Evolutionary conservation across 108 stramenopile genomes (phyloP).

Genomic region (Fragilariopsis cylindrus): DNA sequence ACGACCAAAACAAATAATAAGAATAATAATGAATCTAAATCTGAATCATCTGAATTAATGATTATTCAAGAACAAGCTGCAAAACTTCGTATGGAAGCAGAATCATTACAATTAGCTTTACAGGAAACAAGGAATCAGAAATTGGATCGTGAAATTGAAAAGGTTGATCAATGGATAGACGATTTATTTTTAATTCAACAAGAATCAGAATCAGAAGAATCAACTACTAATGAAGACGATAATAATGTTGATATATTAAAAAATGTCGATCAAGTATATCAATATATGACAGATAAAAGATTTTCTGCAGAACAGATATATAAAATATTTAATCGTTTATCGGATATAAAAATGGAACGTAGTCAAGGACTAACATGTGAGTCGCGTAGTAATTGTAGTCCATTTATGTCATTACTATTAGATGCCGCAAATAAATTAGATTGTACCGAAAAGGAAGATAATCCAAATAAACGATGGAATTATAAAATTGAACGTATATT

Average conservation of each 20-base stretch:
- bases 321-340: conserved; percentile 68
- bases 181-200: conserved; percentile 36
- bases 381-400: conserved; percentile 33
- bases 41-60: neutral
- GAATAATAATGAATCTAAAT: neutral
- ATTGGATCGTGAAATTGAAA: conserved; percentile 38
- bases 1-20: neutral
- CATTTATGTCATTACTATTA: conserved; percentile 37
- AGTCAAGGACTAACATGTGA: neutral
- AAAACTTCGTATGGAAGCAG: conserved; percentile 34
- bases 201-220: too few species aligned
- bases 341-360: conserved; percentile 24
- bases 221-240: conserved; percentile 2
- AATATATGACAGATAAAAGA: conserved; percentile 52
- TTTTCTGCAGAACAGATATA: conserved; percentile 66
- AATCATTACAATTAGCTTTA: conserved; percentile 1
- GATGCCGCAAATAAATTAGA: conserved; percentile 77
- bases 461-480: conserved; percentile 85
- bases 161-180: conserved; percentile 71
- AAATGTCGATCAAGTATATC: conserved; percentile 56
- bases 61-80: conserved; percentile 31
- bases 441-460: conserved; percentile 64
- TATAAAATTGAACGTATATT: conserved; percentile 65
- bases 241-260: conserved; percentile 46
- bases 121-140: conserved; percentile 43